Percentiles rank a stretch among this genome's conserved stretches.
Conservation (phyloP, 1,284 basidiomycete genomes). For the Pterula multifida region DNA sequence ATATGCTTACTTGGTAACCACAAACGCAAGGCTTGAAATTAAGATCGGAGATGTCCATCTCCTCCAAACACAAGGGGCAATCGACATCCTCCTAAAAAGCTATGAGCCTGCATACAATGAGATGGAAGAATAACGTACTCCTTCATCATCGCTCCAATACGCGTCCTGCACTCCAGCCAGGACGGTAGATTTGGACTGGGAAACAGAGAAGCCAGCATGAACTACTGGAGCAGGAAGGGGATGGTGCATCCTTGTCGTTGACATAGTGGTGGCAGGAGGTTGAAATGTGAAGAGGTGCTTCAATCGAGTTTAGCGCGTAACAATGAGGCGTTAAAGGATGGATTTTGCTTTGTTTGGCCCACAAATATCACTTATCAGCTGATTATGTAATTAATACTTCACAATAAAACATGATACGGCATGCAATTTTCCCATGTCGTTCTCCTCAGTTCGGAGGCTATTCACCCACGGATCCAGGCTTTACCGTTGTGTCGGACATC, state of each 20-base stretch:
- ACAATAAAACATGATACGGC: no score
- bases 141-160: slow-evolving; percentile 96
- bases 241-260: slow-evolving; percentile 24
- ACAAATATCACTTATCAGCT: no score
- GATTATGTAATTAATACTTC: not conserved
- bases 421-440: no score
- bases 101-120: slow-evolving; percentile 7
- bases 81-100: slow-evolving; percentile 82
- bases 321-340: not conserved
- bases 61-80: slow-evolving; percentile 96
- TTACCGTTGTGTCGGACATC: no score
- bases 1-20: slow-evolving; percentile 80
- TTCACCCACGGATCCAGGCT: no score
- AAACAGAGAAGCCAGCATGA: slow-evolving; percentile 52
- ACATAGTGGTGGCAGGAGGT: not conserved
- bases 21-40: slow-evolving; percentile 99
- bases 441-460: no score
- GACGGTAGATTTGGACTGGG: slow-evolving; percentile 75
- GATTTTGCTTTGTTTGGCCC: slow-evolving; percentile 1
- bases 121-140: slow-evolving; percentile 26
- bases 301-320: not conserved
- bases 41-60: slow-evolving; percentile 97
- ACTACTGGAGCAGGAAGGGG: slow-evolving; percentile 62
- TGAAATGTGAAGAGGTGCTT: not conserved
- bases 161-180: slow-evolving; percentile 90